Evolutionary conservation across 345 rosid genomes (phyloP), one percentile per base, ranked within the genome.

Genomic region (Microcos paniculata): DNA sequence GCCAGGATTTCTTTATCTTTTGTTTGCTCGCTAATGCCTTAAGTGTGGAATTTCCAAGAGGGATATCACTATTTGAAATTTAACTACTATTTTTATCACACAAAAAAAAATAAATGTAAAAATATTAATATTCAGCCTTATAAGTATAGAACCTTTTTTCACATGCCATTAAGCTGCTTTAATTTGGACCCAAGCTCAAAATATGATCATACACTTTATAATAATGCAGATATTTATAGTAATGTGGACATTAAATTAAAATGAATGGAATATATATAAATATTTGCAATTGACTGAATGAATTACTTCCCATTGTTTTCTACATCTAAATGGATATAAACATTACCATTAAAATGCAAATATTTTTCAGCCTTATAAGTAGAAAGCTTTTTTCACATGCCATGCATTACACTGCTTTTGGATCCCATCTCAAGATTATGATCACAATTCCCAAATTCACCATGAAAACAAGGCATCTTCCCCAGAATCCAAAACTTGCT

Each of bases 401-500:
- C 12, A 62, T 31, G 38, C 24, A 62, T 62, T 57, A 62, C 14
- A 7, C 12, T 15, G 43, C 1, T 16, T 14, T 14, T 62, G 43
- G 45, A 62, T 30, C 66, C 43, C 77, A 59, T n/a, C 58, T 40
- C 45, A 28, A 23, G 26, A 53, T 14, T 35, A 19, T 9, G 49
- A 78, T 10, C 31, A 58, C 57, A 23, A 35, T 46, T 26, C 49
- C 26, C 55, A 28, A 71, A 9, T 69, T 21, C 21, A 40, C 63
- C 58, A 83, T 38, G 55, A 75, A 67, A 43, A 71, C 9, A 68
- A 76, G 71, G 58, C 40, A 62, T 51, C 61, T 68, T 55, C 45
- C 2, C 19, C 33, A 53, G 48, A 49, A 13, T 77, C 76, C 58
- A 73, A 66, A 65, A 28, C 3, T 21, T 78, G 80, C 63, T 64